Conservation (phyloP, 208 protist species). For the Leishmania arabica region DNA sequence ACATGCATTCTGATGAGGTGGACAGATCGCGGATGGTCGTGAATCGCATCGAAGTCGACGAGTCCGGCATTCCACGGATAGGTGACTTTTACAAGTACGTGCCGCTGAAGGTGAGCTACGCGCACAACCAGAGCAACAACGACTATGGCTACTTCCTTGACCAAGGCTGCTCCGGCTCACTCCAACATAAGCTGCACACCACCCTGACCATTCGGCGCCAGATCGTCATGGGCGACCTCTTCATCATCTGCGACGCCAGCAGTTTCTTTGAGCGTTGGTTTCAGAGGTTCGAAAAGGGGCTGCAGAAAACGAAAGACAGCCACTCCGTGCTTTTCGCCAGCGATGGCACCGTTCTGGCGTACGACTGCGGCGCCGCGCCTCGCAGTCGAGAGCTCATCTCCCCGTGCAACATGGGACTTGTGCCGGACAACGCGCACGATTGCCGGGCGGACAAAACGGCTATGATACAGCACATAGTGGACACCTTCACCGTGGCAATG, state of each 20-base stretch:
- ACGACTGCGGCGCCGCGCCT: slow-evolving; percentile 16
- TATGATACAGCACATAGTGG: slow-evolving; percentile 33
- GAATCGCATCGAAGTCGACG: slow-evolving; percentile 9
- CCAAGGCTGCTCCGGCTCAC: slow-evolving; percentile 3
- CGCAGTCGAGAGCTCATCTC: neutral
- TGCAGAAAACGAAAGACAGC: slow-evolving; percentile 45
- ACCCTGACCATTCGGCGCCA: slow-evolving; percentile 31
- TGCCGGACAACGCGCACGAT: accelerated
- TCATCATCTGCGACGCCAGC: slow-evolving; percentile 36
- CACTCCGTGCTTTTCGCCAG: slow-evolving; percentile 45
- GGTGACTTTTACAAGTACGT: neutral
- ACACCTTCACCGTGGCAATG: slow-evolving; percentile 15
- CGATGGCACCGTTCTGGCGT: slow-evolving; percentile 36
- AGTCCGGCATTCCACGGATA: neutral
- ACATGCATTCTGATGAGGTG: slow-evolving; percentile 18
- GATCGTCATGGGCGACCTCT: neutral
- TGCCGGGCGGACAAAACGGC: slow-evolving; percentile 10
- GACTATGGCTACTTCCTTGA: slow-evolving; percentile 22
- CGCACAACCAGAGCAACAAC: slow-evolving; percentile 5
- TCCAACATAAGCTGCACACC: slow-evolving; percentile 2
- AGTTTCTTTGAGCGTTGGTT: slow-evolving; percentile 49
- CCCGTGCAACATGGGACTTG: slow-evolving; percentile 4
- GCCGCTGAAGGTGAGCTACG: slow-evolving; percentile 6
- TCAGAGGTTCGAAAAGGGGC: slow-evolving; percentile 27
- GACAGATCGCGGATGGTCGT: slow-evolving; percentile 11